Percentiles rank a stretch among this genome's conserved stretches.
Conservation (phyloP, 2,329 filamentous ascomycete species). For the Cadophora malorum region DNA sequence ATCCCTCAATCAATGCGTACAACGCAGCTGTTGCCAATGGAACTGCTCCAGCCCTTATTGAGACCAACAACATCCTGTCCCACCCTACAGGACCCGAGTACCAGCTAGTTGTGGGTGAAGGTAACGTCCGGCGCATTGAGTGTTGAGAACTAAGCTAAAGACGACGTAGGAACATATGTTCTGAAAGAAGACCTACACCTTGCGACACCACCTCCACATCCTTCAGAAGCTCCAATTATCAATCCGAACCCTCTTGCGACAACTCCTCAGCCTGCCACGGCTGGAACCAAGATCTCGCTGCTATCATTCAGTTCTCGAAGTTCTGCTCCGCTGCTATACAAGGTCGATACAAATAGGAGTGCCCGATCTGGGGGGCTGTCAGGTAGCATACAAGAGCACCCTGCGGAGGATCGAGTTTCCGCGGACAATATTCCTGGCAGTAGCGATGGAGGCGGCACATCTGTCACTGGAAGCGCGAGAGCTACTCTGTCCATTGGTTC, state of each 20-base stretch:
- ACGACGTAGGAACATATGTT: slow-evolving; percentile 76
- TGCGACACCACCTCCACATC: slow-evolving; percentile 93
- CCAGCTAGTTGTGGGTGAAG: slow-evolving; percentile 93
- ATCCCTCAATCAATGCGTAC: slow-evolving; percentile 75
- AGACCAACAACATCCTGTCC: slow-evolving; percentile 89
- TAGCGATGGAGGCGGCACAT: slow-evolving; percentile 60
- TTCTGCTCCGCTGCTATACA: slow-evolving; percentile 59
- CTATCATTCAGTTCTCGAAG: slow-evolving; percentile 51
- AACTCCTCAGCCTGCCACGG: slow-evolving; percentile 79
- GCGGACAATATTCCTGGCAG: slow-evolving; percentile 65
- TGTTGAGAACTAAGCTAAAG: slow-evolving; percentile 26
- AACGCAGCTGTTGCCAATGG: slow-evolving; percentile 74
- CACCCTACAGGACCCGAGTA: slow-evolving; percentile 84
- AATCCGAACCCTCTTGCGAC: slow-evolving; percentile 94
- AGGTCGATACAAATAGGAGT: slow-evolving; percentile 58
- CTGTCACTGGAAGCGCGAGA: slow-evolving; percentile 53
- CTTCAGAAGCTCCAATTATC: slow-evolving; percentile 84
- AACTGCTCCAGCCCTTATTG: slow-evolving; percentile 76
- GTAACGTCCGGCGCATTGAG: slow-evolving; percentile 50
- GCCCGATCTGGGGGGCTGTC: slow-evolving; percentile 53
- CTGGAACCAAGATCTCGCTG: slow-evolving; percentile 84
- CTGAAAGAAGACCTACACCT: slow-evolving; percentile 91
- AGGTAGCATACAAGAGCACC: slow-evolving; percentile 65
- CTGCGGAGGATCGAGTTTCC: slow-evolving; percentile 65
- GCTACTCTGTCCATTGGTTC: slow-evolving; percentile 42